Evolutionary conservation across 2,329 filamentous ascomycete genomes (phyloP), one percentile per base, ranked within the genome.

Genomic region (Pseudogymnoascus pannorum): DNA sequence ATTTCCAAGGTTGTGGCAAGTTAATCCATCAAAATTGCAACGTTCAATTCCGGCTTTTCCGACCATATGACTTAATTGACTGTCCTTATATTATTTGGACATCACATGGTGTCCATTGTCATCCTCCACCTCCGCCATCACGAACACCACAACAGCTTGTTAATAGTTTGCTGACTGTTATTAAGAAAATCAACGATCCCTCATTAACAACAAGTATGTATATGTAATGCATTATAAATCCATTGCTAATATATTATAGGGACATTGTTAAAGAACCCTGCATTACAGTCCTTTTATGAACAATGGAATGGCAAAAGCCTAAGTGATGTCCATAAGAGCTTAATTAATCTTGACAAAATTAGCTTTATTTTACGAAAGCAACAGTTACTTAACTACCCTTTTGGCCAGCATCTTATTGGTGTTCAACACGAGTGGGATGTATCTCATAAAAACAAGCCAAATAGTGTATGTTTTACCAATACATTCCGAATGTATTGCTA

Each of bases 61-160:
- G 31, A n/a, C 51, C 24, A 11, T 16, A 29, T 33, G 6, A 57
- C 14, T 31, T 57, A 22, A 57, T 18, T n/a, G 5, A 31, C 12
- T 57, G 24, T 29, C 51, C 51, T 57, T 57, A 57, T 57, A 57
- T 57, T 29, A 57, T 57, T 29, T 57, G 51, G 51, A 57, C 51
- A 8, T 57, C 24, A 4, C 24, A 57, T 57, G 12, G 51, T 5
- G 20, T 57, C n/a, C 51, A 57, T 16, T 20, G 1, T 11, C 26
- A 57, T 57, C 51, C 26, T 18, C 51, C 7, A 57, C 51, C 51
- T 33, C 51, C 12, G 33, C 35, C 12, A 14, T 66, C 51, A 58
- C 36, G 12, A 68, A 57, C 64, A 68, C 68, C 11, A 63, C 58
- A 38, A 60, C 35, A 38, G n/a, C 35, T 38, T 16, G 35, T 38